These are phyloP conservation scores for Citrus medica DNA, from an alignment of 345 rosid species.

Conservation along the genomic window DNA sequence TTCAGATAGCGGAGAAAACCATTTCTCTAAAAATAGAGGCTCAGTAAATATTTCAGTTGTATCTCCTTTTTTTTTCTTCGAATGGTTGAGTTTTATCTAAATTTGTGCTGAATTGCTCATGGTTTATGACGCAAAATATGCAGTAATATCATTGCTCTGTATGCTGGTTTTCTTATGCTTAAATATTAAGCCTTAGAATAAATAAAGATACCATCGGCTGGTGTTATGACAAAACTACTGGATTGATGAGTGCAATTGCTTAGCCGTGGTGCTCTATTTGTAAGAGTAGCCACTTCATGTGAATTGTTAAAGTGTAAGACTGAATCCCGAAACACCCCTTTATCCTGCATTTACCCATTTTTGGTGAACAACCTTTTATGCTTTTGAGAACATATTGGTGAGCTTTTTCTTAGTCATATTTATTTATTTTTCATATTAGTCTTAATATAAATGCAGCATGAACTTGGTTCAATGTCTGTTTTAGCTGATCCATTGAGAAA, in stretches of 20 bases:
- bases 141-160: background rate
- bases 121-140: background rate
- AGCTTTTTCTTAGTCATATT: background rate
- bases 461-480: constrained; percentile 22
- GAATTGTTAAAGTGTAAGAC: background rate
- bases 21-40: no score
- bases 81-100: background rate
- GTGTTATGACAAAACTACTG: background rate
- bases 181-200: background rate
- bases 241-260: background rate
- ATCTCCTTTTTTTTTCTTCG: background rate
- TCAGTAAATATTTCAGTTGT: background rate
- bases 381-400: background rate
- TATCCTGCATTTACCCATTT: no score
- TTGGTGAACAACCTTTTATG: no score
- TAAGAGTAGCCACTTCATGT: background rate
- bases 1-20: no score
- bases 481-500: constrained; percentile 29
- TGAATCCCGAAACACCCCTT: no score
- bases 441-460: constrained; percentile 31
- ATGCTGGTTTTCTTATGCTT: background rate
- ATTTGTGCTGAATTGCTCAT: background rate
- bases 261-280: background rate
- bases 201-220: background rate
- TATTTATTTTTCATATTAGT: background rate